phyloP scores from a whole-genome alignment of 2,329 filamentous ascomycete genomes.

The Aspergillus hortae region DNA sequence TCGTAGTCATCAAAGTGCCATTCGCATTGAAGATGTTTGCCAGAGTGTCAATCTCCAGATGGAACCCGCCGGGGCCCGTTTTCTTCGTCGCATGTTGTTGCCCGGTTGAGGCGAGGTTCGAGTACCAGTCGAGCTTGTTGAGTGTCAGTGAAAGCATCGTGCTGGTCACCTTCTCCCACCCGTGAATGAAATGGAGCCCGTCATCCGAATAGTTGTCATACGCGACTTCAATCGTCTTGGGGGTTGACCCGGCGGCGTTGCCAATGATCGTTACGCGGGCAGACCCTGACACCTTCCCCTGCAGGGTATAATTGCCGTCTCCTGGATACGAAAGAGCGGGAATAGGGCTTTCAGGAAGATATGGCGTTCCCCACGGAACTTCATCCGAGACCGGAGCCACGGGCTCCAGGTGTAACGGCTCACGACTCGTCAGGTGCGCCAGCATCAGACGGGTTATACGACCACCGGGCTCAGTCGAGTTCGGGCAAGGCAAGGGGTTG shows the following conservation, averaged over 20 bases:
- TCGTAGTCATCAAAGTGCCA: constrained; percentile 38
- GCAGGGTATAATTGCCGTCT: constrained; percentile 15
- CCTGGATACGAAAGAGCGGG: constrained; percentile 4
- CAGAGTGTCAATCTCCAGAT: constrained; percentile 38
- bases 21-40: constrained; percentile 41
- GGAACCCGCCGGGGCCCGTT: constrained; percentile 39
- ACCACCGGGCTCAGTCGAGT: constrained; percentile 38
- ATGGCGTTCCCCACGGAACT: constrained; percentile 17
- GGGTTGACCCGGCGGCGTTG: constrained; percentile 1
- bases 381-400: constrained; percentile 23
- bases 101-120: constrained; percentile 35
- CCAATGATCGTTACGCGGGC: constrained; percentile 8
- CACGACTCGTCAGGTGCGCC: constrained; percentile 34
- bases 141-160: constrained; percentile 18
- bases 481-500: constrained; percentile 42
- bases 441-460: constrained; percentile 43
- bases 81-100: constrained; percentile 31
- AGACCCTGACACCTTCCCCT: constrained; percentile 9
- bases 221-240: constrained; percentile 28
- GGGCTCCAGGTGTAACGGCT: constrained; percentile 17
- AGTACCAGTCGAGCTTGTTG: constrained; percentile 37
- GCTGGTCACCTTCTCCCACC: constrained; percentile 33
- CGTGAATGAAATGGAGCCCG: constrained; percentile 29
- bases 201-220: constrained; percentile 41
- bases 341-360: constrained; percentile 2